phyloP scores from a whole-genome alignment of 441 rosid genomes.

The Adansonia rubrostipa region DNA sequence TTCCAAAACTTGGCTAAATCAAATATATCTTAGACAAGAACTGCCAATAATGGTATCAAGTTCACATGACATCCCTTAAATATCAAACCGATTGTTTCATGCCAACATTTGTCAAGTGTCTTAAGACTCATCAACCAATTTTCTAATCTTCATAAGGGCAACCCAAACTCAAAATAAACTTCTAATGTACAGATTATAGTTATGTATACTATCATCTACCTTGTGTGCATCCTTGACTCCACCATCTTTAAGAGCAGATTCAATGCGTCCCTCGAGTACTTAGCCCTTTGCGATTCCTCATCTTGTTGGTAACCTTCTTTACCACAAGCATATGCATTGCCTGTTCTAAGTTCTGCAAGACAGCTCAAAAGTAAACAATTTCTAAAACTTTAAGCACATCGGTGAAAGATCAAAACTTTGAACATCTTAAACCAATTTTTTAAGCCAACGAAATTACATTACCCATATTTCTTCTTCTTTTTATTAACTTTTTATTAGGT shows the following conservation, averaged over 20 bases:
- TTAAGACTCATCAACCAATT: background rate
- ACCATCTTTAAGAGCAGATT: slow-evolving; percentile 59
- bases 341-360: slow-evolving; percentile 66
- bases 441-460: background rate
- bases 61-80: slow-evolving; percentile 2
- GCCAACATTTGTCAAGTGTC: background rate
- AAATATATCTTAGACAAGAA: slow-evolving; percentile 5
- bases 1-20: background rate
- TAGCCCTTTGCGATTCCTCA: slow-evolving; percentile 47
- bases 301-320: slow-evolving; percentile 40
- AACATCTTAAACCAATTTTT: background rate
- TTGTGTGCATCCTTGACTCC: slow-evolving; percentile 52
- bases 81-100: background rate
- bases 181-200: background rate
- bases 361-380: slow-evolving; percentile 20
- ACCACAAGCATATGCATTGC: slow-evolving; percentile 34
- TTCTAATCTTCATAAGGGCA: background rate
- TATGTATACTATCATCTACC: slow-evolving; percentile 53
- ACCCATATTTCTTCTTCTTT: background rate
- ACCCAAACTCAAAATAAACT: background rate
- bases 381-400: background rate
- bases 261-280: slow-evolving; percentile 60
- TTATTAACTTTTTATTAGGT: background rate
- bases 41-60: background rate
- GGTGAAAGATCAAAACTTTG: background rate